Evolutionary conservation across 306 rosid species (phyloP), one percentile per base, ranked within the genome.

Genomic region (Gynostemma pentaphyllum): DNA sequence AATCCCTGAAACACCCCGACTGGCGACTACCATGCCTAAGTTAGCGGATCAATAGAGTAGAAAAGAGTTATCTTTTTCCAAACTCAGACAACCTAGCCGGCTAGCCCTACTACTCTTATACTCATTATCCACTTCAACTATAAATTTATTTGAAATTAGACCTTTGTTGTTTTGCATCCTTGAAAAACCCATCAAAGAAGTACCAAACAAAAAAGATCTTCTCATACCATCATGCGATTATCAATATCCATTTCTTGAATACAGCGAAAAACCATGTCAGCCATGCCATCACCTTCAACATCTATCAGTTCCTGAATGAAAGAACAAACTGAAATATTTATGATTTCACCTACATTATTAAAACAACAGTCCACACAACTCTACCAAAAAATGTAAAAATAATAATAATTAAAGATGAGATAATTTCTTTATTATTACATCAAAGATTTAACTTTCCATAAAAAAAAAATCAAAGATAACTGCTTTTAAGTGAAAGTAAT

Each of bases 231-330:
- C 99, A 94, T 94, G 45, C 99, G 83, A 50, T 94, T 94, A 83
- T 94, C 99, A 70, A 94, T 94, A 81, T 88, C 99, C 97, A 94
- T 88, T 81, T 94, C 97, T 78, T 94, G 99, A 71, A 94, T 94
- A 82, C 97, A 94, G 74, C 82, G 95, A 72, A 94, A 94, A 28
- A 94, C 99, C 99, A 94, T 94, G 81, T 94, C 99, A 55, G 99
- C 99, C 90, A 94, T 94, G 75, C 99, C 99, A 81, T 94, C 99
- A 60, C 99, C 99, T 84, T 94, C 99, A 26, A 88, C 97, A 64
- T 94, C 99, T 49, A 94, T 88, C 70, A 94, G 90, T 73, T 94
- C 99, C 99, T 94, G 77, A 49, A 70, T 55, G 71, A 72, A 54
- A 48, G 74, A 37, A 15, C 59, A 24, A 47, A 64, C 16, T 45